Percentiles rank a stretch among this genome's conserved stretches.
Conservation (phyloP, 192 early-diverging fungal species). For the Umbelopsis sp. region DNA sequence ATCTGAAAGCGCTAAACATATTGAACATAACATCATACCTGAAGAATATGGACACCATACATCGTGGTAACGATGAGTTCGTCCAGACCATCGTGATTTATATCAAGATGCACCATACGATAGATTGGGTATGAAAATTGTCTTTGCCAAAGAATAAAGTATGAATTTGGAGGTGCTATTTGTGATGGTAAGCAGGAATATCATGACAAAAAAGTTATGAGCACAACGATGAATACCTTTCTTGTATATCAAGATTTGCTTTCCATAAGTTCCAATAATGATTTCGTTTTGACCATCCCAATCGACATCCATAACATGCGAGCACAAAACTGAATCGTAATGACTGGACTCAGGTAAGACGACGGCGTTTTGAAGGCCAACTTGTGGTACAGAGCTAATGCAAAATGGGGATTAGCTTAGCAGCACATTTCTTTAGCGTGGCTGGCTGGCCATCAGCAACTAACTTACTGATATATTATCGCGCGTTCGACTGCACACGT, state of each 20-base stretch:
- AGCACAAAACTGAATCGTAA: slow-evolving; percentile 57
- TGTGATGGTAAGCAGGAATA: neutral
- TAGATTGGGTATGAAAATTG: slow-evolving; percentile 59
- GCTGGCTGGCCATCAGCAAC: neutral
- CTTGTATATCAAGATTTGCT: slow-evolving; percentile 60
- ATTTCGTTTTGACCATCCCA: slow-evolving; percentile 62
- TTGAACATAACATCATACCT: slow-evolving; percentile 19
- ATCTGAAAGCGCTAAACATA: neutral
- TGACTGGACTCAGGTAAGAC: slow-evolving; percentile 52
- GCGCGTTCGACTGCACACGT: slow-evolving; percentile 60
- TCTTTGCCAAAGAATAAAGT: slow-evolving; percentile 52
- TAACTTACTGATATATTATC: slow-evolving; percentile 48
- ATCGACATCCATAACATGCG: slow-evolving; percentile 59
- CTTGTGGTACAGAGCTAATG: slow-evolving; percentile 16
- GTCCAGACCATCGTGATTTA: slow-evolving; percentile 56
- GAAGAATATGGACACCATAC: slow-evolving; percentile 55
- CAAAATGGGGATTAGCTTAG: neutral
- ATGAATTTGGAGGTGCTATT: slow-evolving; percentile 1
- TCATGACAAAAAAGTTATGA: neutral
- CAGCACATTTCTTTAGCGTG: neutral
- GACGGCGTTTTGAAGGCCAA: slow-evolving; percentile 34
- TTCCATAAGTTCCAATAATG: slow-evolving; percentile 58
- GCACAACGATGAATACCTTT: slow-evolving; percentile 27
- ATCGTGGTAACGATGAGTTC: slow-evolving; percentile 55
- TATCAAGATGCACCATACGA: slow-evolving; percentile 46